These are phyloP conservation scores for Harringtonia lauricola DNA, from an alignment of 2,329 filamentous ascomycete species.

Conservation along the genomic window DNA sequence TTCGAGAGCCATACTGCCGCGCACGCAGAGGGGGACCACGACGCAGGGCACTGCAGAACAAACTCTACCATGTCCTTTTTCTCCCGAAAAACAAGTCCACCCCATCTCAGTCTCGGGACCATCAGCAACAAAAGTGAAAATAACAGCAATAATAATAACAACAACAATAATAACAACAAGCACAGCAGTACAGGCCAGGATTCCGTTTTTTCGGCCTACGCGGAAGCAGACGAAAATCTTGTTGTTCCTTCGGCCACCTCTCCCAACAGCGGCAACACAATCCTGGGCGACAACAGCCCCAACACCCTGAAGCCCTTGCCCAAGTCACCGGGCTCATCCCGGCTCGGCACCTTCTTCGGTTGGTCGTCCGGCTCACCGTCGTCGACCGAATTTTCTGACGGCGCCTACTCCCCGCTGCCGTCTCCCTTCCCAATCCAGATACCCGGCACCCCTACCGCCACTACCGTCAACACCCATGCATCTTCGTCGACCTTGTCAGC, in stretches of 20 bases:
- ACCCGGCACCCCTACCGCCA: too few relatives aligned
- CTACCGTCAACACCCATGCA: conserved; percentile 27
- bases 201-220: conserved; percentile 2
- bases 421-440: conserved; percentile 38
- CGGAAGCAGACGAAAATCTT: neutral
- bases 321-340: conserved; percentile 39
- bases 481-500: conserved; percentile 27
- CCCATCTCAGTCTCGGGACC: conserved; percentile 37
- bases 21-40: neutral
- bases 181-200: conserved; percentile 1
- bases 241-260: neutral
- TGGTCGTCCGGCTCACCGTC: conserved; percentile 38
- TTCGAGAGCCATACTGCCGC: neutral
- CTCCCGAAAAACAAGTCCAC: conserved; percentile 37
- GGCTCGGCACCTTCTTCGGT: conserved; percentile 41
- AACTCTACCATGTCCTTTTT: conserved; percentile 33
- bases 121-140: conserved; percentile 5
- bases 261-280: neutral
- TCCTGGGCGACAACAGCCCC: conserved; percentile 3
- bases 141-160: conserved; percentile 4
- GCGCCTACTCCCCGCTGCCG: conserved; percentile 32
- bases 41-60: neutral
- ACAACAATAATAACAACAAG: conserved; percentile 21
- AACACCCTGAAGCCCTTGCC: conserved; percentile 25
- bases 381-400: conserved; percentile 39